A percentile compares a stretch with the other conserved stretches of the same genome.
Evolutionary conservation across 345 rosid species (phyloP).

Genomic region (Psidium guajava): DNA sequence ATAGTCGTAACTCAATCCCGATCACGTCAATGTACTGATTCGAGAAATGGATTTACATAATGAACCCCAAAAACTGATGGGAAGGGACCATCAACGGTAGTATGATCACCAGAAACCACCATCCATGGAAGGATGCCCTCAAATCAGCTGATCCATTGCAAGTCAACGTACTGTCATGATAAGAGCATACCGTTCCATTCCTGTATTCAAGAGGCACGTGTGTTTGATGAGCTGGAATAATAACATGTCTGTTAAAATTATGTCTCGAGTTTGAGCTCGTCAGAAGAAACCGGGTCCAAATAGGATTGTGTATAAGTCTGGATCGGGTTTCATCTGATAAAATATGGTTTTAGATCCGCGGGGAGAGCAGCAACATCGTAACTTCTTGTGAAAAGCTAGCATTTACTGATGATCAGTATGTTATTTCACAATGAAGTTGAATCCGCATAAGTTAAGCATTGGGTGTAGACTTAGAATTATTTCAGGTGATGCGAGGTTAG

Average conservation of each 20-base stretch:
- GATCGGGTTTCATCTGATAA: too few relatives aligned
- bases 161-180: constrained; percentile 9
- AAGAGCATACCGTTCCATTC: constrained; percentile 29
- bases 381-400: not conserved
- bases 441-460: not conserved
- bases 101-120: constrained; percentile 19
- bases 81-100: constrained; percentile 2
- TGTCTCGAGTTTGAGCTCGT: too few relatives aligned
- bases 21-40: not conserved
- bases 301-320: too few relatives aligned
- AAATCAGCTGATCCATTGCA: constrained; percentile 16
- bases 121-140: constrained; percentile 4
- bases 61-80: not conserved
- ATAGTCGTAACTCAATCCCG: not conserved
- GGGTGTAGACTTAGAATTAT: not conserved
- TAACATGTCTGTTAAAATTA: not conserved
- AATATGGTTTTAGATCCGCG: too few relatives aligned
- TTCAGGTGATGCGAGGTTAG: not conserved
- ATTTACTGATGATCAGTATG: not conserved
- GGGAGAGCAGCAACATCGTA: too few relatives aligned
- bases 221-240: not conserved
- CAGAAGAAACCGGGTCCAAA: too few relatives aligned
- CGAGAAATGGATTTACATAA: not conserved
- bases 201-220: not conserved
- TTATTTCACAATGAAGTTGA: not conserved